Evolutionary conservation across 2,329 filamentous ascomycete genomes (phyloP).

Genomic region (Pestalotiopsis fici): DNA sequence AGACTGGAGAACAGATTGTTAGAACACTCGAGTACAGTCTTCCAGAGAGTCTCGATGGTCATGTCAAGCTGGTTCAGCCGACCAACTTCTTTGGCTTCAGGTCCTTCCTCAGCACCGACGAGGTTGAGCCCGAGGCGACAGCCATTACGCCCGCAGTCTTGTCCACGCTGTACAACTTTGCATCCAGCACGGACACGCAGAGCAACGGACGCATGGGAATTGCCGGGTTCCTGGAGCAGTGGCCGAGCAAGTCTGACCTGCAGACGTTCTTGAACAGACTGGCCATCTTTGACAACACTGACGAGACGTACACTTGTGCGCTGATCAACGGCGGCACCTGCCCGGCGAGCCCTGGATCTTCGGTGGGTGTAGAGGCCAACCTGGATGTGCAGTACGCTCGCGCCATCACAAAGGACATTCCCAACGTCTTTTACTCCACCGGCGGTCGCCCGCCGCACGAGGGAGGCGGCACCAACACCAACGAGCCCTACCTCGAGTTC

Average conservation of each 20-base stretch:
- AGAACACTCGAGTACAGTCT: conserved; percentile 5
- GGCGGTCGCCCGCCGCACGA: background rate
- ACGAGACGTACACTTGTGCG: conserved; percentile 3
- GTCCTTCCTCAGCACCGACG: background rate
- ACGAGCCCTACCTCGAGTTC: conserved; percentile 70
- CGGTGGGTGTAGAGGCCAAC: conserved; percentile 11
- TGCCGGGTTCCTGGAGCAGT: conserved; percentile 7
- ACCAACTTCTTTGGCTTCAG: conserved; percentile 10
- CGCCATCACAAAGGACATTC: conserved; percentile 5
- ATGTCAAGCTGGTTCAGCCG: conserved; percentile 6
- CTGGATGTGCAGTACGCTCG: conserved; percentile 12
- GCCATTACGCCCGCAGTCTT: conserved; percentile 1
- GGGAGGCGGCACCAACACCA: conserved; percentile 29
- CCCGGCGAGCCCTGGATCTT: background rate
- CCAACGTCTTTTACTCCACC: conserved; percentile 1
- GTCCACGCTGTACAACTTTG: conserved; percentile 5
- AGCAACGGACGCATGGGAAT: conserved; percentile 4
- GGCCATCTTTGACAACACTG: conserved; percentile 1
- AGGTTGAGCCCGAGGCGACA: background rate
- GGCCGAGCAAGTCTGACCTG: background rate
- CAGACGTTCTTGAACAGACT: background rate
- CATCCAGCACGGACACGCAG: background rate
- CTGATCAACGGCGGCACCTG: conserved; percentile 10
- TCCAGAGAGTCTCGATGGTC: background rate
- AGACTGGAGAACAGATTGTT: conserved; percentile 1